Conservation (phyloP, 2,329 filamentous ascomycete species). For the Botrytis porri region DNA sequence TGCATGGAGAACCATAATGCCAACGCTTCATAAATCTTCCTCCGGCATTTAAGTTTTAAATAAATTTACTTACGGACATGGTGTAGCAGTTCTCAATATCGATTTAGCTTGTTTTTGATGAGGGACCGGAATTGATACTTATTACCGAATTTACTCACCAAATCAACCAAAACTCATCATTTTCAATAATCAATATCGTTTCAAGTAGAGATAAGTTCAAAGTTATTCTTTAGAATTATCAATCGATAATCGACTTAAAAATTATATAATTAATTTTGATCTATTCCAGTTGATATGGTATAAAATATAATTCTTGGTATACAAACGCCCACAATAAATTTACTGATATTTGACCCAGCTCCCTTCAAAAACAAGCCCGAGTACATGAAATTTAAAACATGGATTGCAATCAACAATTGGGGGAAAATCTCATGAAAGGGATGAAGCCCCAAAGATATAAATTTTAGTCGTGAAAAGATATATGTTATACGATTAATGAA, state of each 20-base stretch:
- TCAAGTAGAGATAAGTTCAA: background rate
- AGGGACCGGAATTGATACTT: background rate
- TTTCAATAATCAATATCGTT: too few relatives aligned
- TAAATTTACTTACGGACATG: too few relatives aligned
- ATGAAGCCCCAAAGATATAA: background rate
- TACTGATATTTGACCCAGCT: background rate
- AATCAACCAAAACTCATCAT: background rate
- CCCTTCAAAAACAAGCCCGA: background rate
- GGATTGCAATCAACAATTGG: background rate
- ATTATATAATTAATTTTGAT: background rate
- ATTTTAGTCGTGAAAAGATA: background rate
- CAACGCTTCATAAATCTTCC: background rate
- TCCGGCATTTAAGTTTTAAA: background rate
- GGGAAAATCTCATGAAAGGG: background rate
- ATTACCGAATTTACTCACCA: background rate
- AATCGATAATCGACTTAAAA: background rate
- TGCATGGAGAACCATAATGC: background rate
- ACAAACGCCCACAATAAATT: too few relatives aligned
- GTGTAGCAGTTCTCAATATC: background rate
- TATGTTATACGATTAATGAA: background rate
- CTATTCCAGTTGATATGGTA: too few relatives aligned
- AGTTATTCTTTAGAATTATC: background rate
- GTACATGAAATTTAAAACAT: background rate
- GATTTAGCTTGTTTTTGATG: background rate
- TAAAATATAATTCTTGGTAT: background rate